Conservation (phyloP, 1,284 basidiomycete genomes). For the Tausonia pullulans region DNA sequence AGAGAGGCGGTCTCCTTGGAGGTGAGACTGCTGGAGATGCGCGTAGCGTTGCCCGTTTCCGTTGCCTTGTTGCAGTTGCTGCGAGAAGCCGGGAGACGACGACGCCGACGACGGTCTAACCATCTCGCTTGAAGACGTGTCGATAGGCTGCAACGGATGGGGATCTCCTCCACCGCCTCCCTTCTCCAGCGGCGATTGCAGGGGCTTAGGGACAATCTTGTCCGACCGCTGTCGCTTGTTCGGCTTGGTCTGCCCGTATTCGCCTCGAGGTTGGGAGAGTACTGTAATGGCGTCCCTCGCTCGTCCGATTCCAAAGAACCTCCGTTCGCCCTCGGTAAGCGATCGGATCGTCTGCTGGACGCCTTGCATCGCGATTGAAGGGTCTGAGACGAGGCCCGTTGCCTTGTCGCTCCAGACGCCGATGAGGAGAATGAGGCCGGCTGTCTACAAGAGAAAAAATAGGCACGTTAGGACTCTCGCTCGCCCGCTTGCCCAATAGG, state of each 20-base stretch:
- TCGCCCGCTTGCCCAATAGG: not conserved
- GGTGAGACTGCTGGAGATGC: no score
- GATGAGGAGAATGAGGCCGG: constrained; percentile 13
- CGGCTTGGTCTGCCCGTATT: not conserved
- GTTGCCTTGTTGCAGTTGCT: not conserved
- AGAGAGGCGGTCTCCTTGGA: no score
- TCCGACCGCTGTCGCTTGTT: not conserved
- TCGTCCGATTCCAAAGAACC: constrained; percentile 14
- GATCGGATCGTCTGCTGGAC: not conserved
- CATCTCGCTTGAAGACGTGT: not conserved
- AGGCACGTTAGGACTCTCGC: not conserved
- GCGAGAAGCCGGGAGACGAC: not conserved
- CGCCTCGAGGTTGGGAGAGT: constrained; percentile 4
- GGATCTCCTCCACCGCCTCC: no score
- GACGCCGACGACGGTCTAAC: not conserved
- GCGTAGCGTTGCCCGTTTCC: no score
- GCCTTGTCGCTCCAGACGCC: constrained; percentile 6
- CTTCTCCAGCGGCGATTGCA: no score
- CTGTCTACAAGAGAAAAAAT: not conserved
- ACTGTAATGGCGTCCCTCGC: constrained; percentile 16
- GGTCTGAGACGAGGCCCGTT: not conserved
- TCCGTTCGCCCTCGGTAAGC: constrained; percentile 4
- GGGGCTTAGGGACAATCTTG: no score
- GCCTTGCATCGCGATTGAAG: constrained; percentile 1
- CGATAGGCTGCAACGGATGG: no score